These are phyloP conservation scores for Bothriochloa decipiens DNA, from an alignment of 176 grass and related monocot species.

Conservation along the genomic window DNA sequence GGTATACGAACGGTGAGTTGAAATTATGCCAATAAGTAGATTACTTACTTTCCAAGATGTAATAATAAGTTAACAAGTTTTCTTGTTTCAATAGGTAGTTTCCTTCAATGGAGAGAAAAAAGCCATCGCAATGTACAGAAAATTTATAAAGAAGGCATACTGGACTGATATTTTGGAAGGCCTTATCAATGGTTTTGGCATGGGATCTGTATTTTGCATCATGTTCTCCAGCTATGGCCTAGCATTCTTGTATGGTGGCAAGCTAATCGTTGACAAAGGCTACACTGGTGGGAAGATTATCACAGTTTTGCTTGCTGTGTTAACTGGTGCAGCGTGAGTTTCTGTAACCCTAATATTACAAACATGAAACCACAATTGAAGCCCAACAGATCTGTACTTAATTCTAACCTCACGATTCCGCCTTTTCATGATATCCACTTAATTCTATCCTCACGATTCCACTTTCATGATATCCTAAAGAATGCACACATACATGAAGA, in stretches of 20 bases:
- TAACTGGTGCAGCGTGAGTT: slow-evolving; percentile 65
- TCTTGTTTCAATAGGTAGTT: slow-evolving; percentile 48
- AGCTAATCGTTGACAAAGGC: slow-evolving; percentile 61
- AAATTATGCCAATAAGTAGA: slow-evolving; percentile 13
- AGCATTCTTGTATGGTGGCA: slow-evolving; percentile 74
- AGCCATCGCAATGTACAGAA: slow-evolving; percentile 59
- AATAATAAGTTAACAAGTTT: background rate
- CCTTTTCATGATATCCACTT: slow-evolving; percentile 16
- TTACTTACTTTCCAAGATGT: background rate
- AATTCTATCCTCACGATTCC: background rate
- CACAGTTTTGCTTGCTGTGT: slow-evolving; percentile 55
- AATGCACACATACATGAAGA: background rate
- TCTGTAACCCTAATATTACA: slow-evolving; percentile 19
- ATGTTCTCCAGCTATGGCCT: slow-evolving; percentile 69
- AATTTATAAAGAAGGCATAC: slow-evolving; percentile 58
- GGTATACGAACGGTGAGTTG: slow-evolving; percentile 80
- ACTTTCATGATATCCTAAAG: slow-evolving; percentile 11
- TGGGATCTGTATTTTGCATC: slow-evolving; percentile 59
- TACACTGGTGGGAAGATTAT: slow-evolving; percentile 61
- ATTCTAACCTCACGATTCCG: background rate
- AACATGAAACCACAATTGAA: background rate
- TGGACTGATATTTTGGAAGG: slow-evolving; percentile 59
- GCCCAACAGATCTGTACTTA: background rate
- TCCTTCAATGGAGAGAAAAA: slow-evolving; percentile 72
- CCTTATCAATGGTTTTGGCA: slow-evolving; percentile 57